Conservation (phyloP, 345 rosid species). For the Durio zibethinus region DNA sequence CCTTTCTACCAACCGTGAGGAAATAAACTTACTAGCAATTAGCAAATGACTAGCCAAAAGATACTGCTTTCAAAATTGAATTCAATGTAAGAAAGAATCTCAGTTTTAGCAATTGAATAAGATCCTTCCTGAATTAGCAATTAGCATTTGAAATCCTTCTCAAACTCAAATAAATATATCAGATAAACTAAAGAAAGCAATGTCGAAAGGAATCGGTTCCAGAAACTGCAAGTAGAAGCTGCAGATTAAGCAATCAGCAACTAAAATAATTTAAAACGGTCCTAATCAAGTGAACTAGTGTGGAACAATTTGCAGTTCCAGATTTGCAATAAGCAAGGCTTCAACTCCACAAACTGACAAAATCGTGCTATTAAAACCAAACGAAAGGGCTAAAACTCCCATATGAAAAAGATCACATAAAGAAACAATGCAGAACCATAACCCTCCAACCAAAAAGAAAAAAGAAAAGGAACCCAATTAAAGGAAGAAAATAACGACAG, state of each 20-base stretch:
- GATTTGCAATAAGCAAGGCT: background rate
- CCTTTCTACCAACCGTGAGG: background rate
- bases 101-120: background rate
- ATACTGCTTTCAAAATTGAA: background rate
- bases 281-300: background rate
- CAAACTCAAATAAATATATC: background rate
- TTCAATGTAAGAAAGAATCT: background rate
- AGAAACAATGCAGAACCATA: conserved; percentile 11
- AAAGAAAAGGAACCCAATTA: background rate
- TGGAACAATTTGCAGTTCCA: background rate
- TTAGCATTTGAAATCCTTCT: background rate
- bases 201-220: conserved; percentile 1
- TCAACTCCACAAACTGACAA: background rate
- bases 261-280: background rate
- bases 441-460: background rate
- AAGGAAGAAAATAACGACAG: background rate
- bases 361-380: background rate
- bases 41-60: background rate
- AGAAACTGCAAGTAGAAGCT: background rate
- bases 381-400: background rate
- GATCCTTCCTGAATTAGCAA: background rate
- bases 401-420: background rate
- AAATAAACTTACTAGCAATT: background rate
- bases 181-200: background rate
- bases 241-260: conserved; percentile 2